Evolutionary conservation across 805 yeast species (phyloP).

Genomic region (Saccharomyces eubayanus): DNA sequence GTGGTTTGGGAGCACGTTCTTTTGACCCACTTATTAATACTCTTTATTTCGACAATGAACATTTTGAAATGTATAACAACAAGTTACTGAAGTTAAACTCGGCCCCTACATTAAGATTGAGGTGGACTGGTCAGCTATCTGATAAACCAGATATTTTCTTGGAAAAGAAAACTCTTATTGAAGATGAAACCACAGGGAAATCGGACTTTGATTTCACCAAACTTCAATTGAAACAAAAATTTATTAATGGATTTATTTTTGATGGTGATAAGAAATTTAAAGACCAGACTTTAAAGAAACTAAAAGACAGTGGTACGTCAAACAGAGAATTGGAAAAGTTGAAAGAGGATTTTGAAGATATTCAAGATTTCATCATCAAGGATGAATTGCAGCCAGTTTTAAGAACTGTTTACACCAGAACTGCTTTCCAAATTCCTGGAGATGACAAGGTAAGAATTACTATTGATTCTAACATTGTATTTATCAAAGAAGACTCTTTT

Average conservation of each 20-base stretch:
- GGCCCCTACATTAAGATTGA: conserved; percentile 70
- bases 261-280: conserved; percentile 38
- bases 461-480: conserved; percentile 80
- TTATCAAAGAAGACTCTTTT: conserved; percentile 84
- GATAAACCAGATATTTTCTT: conserved; percentile 71
- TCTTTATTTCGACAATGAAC: conserved; percentile 75
- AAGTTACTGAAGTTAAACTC: conserved; percentile 62
- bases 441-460: conserved; percentile 87
- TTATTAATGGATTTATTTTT: conserved; percentile 62
- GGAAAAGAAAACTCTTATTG: conserved; percentile 71
- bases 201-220: conserved; percentile 57
- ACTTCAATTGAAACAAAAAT: conserved; percentile 69
- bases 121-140: conserved; percentile 81
- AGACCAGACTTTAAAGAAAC: conserved; percentile 49
- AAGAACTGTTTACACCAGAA: conserved; percentile 79
- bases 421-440: conserved; percentile 97
- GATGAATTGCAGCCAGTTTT: conserved; percentile 74
- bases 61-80: conserved; percentile 79
- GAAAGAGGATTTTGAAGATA: conserved; percentile 46
- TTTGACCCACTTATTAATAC: conserved; percentile 80
- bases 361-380: conserved; percentile 55
- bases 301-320: conserved; percentile 54
- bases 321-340: conserved; percentile 44
- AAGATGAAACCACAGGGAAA: conserved; percentile 34
- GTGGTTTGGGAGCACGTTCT: conserved; percentile 24